These are phyloP conservation scores for Picochlorum sp. DNA, from an alignment of 139 green algal species.

Conservation along the genomic window DNA sequence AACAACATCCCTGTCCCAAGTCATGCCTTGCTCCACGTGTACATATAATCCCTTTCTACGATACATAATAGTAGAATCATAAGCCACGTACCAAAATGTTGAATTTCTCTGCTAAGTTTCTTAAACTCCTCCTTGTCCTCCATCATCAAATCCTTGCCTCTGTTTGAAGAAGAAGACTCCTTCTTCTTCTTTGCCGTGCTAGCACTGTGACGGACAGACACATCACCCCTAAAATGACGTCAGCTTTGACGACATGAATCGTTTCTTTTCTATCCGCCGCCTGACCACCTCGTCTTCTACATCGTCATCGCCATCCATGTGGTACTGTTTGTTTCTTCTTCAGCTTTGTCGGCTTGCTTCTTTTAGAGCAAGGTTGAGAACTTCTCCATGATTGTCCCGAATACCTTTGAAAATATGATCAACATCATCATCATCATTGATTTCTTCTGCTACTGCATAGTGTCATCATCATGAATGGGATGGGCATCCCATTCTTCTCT, in stretches of 20 bases:
- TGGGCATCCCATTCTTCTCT: neutral
- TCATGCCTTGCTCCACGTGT: neutral
- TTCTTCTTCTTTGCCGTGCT: neutral
- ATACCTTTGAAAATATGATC: slow-evolving; percentile 18
- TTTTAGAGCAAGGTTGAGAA: neutral
- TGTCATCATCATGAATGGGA: neutral
- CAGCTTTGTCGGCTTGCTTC: too few species aligned
- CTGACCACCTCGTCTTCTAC: neutral
- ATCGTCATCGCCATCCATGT: neutral
- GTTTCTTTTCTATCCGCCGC: slow-evolving; percentile 33
- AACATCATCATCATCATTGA: neutral
- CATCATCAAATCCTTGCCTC: too few species aligned
- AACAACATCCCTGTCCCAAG: neutral
- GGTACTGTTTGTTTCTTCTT: neutral
- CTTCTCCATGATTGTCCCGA: neutral
- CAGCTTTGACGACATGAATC: slow-evolving; percentile 54
- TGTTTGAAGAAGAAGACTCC: neutral
- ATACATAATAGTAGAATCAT: neutral
- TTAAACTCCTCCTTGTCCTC: slow-evolving; percentile 10
- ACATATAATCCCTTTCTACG: neutral
- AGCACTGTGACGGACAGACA: neutral
- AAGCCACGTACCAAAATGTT: neutral
- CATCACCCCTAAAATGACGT: neutral
- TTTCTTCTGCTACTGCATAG: neutral
- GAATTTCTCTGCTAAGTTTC: slow-evolving; percentile 8